Evolutionary conservation across 495 filamentous ascomycete species (phyloP).

Genomic region (Venustampulla echinocandica): DNA sequence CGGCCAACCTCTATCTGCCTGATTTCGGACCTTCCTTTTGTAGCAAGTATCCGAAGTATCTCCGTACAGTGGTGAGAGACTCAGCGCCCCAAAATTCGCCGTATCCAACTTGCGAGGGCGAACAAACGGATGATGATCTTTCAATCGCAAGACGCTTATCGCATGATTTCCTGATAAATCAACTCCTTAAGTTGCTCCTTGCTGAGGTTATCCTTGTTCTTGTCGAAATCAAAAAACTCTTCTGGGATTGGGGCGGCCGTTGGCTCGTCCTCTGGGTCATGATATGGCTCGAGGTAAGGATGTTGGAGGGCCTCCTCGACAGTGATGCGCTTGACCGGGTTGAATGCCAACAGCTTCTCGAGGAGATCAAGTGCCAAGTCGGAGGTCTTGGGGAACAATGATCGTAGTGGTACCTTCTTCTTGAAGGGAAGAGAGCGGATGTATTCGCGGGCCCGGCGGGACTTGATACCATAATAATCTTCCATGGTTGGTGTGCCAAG

Average conservation of each 20-base stretch:
- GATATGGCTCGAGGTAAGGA: constrained; percentile 97
- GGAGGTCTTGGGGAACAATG: constrained; percentile 94
- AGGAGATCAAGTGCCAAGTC: constrained; percentile 88
- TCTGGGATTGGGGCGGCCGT: constrained; percentile 93
- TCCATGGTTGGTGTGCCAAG: constrained; percentile 99
- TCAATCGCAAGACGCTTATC: constrained; percentile 42
- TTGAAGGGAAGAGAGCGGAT: constrained; percentile 99
- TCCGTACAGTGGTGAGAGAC: no score
- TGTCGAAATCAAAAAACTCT: constrained; percentile 99
- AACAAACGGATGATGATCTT: no score
- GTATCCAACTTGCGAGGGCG: no score
- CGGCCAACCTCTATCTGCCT: no score
- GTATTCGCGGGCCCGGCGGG: constrained; percentile 93
- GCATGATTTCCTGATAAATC: constrained; percentile 98
- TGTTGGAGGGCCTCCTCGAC: constrained; percentile 97
- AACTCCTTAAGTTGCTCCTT: constrained; percentile 97
- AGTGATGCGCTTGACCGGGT: constrained; percentile 95
- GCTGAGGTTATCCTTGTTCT: constrained; percentile 97
- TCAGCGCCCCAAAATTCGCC: no score
- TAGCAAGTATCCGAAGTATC: no score
- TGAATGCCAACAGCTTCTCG: constrained; percentile 94
- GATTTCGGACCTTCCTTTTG: no score
- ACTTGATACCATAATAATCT: constrained; percentile 99
- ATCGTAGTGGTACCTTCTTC: constrained; percentile 98
- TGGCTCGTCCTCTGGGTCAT: constrained; percentile 98